phyloP scores from a whole-genome alignment of 75 land plant species.

The Larix kaempferi region DNA sequence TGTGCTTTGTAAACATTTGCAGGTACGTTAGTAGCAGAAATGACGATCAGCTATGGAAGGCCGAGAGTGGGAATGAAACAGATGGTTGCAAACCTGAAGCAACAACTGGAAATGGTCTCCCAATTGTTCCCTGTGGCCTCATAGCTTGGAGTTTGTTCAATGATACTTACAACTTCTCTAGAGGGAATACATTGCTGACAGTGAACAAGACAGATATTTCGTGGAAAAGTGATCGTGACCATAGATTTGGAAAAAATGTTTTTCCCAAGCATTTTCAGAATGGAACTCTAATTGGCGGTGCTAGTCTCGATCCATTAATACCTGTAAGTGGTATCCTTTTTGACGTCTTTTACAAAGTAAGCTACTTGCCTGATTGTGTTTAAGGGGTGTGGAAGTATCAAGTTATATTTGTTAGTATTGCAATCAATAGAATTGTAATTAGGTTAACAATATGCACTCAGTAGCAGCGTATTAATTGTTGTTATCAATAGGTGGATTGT shows the following conservation, averaged over 20 bases:
- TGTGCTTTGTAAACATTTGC: neutral
- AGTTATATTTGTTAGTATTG: too few species aligned
- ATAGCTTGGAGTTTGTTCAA: slow-evolving; percentile 64
- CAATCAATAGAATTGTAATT: too few species aligned
- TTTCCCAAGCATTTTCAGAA: slow-evolving; percentile 40
- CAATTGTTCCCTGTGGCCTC: slow-evolving; percentile 56
- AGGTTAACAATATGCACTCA: too few species aligned
- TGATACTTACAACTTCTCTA: slow-evolving; percentile 38
- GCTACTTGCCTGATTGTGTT: too few species aligned
- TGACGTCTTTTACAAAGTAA: neutral
- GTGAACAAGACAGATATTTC: slow-evolving; percentile 33
- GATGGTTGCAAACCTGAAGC: slow-evolving; percentile 41
- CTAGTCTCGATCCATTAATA: slow-evolving; percentile 18
- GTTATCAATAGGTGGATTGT: too few species aligned
- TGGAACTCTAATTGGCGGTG: slow-evolving; percentile 46
- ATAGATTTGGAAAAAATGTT: slow-evolving; percentile 38
- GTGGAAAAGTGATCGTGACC: slow-evolving; percentile 41
- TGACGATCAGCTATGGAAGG: slow-evolving; percentile 28
- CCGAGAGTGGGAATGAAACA: slow-evolving; percentile 4
- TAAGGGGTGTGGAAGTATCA: too few species aligned
- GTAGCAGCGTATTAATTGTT: too few species aligned
- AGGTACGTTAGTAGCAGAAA: slow-evolving; percentile 67
- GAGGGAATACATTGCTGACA: neutral
- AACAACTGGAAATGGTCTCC: slow-evolving; percentile 3
- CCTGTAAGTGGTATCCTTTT: slow-evolving; percentile 21